These are phyloP conservation scores for Tylopilus vinaceipallidus DNA, from an alignment of 768 basidiomycete genomes.

Conservation along the genomic window DNA sequence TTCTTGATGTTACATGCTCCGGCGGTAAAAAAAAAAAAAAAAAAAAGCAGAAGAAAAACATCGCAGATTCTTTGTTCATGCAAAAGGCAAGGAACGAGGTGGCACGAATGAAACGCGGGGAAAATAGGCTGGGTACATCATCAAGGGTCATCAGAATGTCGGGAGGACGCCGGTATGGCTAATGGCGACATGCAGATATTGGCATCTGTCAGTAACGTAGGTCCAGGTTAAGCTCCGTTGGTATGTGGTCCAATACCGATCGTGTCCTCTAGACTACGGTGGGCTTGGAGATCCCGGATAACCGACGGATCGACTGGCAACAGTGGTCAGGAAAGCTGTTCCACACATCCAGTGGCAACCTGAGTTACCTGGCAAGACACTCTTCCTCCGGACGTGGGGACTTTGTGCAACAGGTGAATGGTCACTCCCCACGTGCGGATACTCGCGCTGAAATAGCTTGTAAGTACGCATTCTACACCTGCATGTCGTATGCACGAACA, in stretches of 20 bases:
- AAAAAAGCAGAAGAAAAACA: conserved; percentile 11
- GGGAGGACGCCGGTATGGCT: conserved; percentile 18
- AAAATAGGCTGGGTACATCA: conserved; percentile 24
- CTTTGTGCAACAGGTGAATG: conserved; percentile 57
- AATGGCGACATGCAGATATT: conserved; percentile 17
- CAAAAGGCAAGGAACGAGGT: conserved; percentile 11
- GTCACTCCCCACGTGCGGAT: conserved; percentile 64
- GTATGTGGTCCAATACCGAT: conserved; percentile 30
- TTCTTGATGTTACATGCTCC: conserved; percentile 27
- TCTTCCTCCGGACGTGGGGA: conserved; percentile 91
- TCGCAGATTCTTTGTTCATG: conserved; percentile 18
- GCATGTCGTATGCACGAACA: conserved; percentile 47
- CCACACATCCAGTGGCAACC: conserved; percentile 6
- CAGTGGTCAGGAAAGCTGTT: conserved; percentile 15
- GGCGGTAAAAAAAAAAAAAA: background rate
- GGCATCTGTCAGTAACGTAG: conserved; percentile 12
- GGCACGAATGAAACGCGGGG: conserved; percentile 19
- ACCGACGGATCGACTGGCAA: conserved; percentile 81
- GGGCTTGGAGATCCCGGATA: conserved; percentile 82
- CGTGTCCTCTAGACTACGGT: conserved; percentile 74
- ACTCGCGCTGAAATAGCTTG: conserved; percentile 48
- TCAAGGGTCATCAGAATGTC: conserved; percentile 32
- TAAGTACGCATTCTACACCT: conserved; percentile 18
- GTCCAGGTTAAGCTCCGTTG: conserved; percentile 27
- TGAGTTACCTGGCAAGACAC: conserved; percentile 79